Evolutionary conservation across 1,139 yeast genomes (phyloP), one percentile per base, ranked within the genome.

Genomic region (Hyphopichia burtonii): DNA sequence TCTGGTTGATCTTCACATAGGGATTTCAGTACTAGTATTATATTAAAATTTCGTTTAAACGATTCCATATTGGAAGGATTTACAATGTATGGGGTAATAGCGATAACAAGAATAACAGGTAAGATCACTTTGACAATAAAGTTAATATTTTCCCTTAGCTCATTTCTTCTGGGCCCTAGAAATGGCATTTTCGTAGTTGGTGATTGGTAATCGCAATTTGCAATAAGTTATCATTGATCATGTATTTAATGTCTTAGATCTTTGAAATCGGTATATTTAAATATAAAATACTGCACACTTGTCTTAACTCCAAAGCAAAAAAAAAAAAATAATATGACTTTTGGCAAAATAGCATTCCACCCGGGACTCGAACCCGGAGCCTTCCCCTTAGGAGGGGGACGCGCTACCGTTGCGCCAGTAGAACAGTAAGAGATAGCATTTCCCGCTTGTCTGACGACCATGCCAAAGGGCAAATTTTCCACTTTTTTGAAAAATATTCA

Each of bases 331-430:
- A 46, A 48, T 42, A 36, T 41, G 40, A 45, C n/a, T n/a, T n/a
- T n/a, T n/a, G n/a, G n/a, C 36, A 34, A 20, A 6, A 20, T 14
- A 83, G 79, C 84, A 25, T 25, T 82, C 87, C 83, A 80, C 86
- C 84, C 88, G 91, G 90, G 91, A 84, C 90, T 84, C 90, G 91
- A 84, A 84, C 91, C 90, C 91, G 88, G 89, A 84, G 84, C 84
- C 91, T 83, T 78, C 89, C 86, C 86, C 89, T 84, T 83, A 84
- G 90, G 91, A 84, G 91, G 88, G 89, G 86, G 88, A 83, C 82
- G 91, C 91, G 88, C 84, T 84, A 72, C 91, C 90, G 84, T 84
- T 84, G 82, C 88, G 91, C 91, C 90, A 84, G 83, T 81, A 81
- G 85, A 82, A 85, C 86, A n/a, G n/a, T 19, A 12, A 22, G 23